Base-by-base conservation (phyloP, 192 early-diverging fungal species). In the Entrophospora sp. region DNA sequence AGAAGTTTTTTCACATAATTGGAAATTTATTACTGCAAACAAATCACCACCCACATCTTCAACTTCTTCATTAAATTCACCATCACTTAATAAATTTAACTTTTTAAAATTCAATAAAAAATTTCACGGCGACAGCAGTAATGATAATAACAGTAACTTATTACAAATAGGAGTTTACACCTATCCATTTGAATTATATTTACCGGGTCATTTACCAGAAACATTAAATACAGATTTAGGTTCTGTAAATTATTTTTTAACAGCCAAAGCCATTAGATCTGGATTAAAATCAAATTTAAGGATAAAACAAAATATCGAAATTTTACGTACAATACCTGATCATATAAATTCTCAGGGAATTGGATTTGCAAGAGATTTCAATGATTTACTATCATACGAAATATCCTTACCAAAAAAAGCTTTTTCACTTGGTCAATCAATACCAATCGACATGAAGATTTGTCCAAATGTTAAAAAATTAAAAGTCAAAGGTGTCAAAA, bases 331-430 rank as follows among this genome's bases (percentile, higher is more conserved):
- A 16, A 2, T 43, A 30, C 18, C 34, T 9, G 59, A 61, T 30
- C 28, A 61, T n/a, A 30, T 14, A 16, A 61, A 28, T 31, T 40
- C 38, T 13, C 28, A 61, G 43, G 58, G 58, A 43, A 61, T 31
- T 24, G 25, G 6, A 8, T 28, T 42, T 30, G 5, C 58, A 30
- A 40, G 14, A 16, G 13, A 28, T 28, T 40, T 25, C 16, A 44
- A 42, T n/a, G 12, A 44, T 28, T 16, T 10, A 6, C 43, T 61
- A 40, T 7, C 4, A 31, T 61, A 61, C 34, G 32, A 57, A 36
- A 57, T 57, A 24, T 36, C 24, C 13, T 13, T 57, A 20, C 32
- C 55, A 12, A 57, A 57, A 8, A 57, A 25, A 57, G 59, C 59
- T n/a, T 61, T 43, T 20, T 13, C 38, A 3, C 22, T 61, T 0